These are phyloP conservation scores for Xylaria sp. DNA, from an alignment of 2,329 filamentous ascomycete species.

Conservation along the genomic window DNA sequence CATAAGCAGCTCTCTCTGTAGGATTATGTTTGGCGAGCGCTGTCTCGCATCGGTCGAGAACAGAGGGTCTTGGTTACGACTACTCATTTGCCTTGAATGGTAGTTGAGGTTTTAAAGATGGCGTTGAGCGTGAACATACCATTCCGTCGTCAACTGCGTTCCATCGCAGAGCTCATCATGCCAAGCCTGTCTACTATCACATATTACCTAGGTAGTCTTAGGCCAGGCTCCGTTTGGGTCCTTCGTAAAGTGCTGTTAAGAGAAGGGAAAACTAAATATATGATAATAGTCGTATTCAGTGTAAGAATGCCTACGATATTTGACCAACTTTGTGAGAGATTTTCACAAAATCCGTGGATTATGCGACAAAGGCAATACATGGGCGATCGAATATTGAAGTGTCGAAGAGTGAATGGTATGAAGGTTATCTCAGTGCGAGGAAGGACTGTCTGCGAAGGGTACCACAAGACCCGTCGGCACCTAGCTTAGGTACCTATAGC, in stretches of 20 bases:
- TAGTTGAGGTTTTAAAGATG: neutral
- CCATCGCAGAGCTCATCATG: neutral
- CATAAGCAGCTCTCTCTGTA: neutral
- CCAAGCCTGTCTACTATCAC: neutral
- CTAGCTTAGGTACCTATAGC: neutral
- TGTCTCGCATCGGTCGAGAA: neutral
- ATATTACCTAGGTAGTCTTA: neutral
- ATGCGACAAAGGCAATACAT: no score
- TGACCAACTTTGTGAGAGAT: no score
- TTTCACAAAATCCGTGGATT: no score
- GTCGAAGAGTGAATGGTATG: no score
- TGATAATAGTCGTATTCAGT: neutral
- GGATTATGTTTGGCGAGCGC: neutral
- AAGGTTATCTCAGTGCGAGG: no score
- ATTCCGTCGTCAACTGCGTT: neutral
- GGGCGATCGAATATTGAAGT: no score
- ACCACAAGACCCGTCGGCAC: neutral
- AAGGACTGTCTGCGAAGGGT: neutral
- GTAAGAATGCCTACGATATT: no score
- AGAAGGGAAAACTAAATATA: neutral
- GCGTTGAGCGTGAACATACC: no score
- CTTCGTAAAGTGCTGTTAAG: neutral
- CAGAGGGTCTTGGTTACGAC: neutral
- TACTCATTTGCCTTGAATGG: neutral
- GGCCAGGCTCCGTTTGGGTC: neutral